Base-by-base conservation (phyloP, 169 alveolate genomes). In the Babesia bovis region DNA sequence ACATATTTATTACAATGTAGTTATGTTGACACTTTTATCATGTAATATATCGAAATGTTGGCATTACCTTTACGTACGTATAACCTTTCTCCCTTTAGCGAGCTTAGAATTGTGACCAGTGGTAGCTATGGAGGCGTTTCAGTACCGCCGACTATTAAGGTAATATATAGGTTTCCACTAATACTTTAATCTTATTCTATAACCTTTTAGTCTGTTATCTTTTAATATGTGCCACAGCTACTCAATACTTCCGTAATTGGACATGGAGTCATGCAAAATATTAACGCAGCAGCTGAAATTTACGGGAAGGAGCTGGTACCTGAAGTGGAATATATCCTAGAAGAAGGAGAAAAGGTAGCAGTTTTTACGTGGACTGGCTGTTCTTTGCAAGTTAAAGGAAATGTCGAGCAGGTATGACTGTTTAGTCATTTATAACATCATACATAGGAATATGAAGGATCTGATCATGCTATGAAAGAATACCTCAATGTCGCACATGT, bases 281-380 rank as follows among this genome's bases (percentile, higher is more conserved):
- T 52, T 41, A 55, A 55, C n/a, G 90, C 87, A 23, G 69, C 93
- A 12, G 97, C 96, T 4, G 96, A 92, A 59, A 88, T 90, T 26
- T 93, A 91, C 58, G 96, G 96, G 15, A 71, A 76, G 25, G 96
- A 92, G 33, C 57, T 92, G 33, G 85, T 91, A 15, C 86, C 93
- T 2, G 96, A 91, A 56, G 91, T 84, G 19, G 97, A 90, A n/a
- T 69, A 61, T 45, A 61, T 75, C 35, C 74, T 91, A 33, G 91
- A 84, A 15, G 93, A 82, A 9, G 90, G 91, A 15, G 91, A 90
- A 35, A 79, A 88, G 35, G 72, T 93, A 51, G 94, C 97, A 33
- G 84, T 93, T 21, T 93, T 83, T 68, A 91, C 96, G 33, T 93
- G 92, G 93, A 87, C 90, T 25, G 96, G 96, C 19, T 92, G 96